Percentiles rank a stretch among this genome's conserved stretches.
phyloP scores from a whole-genome alignment of 2,329 filamentous ascomycete genomes.

The Talaromyces sp. region DNA sequence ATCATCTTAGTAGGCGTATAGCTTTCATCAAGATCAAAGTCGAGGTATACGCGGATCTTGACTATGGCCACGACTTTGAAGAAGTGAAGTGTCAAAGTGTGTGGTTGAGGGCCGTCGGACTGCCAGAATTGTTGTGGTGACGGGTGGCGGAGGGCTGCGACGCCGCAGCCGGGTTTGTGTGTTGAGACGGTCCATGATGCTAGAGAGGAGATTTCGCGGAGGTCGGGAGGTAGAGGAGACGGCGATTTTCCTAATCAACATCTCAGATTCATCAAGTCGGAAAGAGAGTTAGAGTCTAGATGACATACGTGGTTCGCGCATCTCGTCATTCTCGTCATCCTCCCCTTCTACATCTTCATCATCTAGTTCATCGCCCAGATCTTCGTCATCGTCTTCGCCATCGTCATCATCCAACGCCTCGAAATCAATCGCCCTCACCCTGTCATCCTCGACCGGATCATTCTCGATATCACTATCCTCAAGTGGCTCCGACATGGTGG shows the following conservation, averaged over 20 bases:
- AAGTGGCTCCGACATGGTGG: conserved; percentile 5
- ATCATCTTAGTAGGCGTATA: conserved; percentile 94
- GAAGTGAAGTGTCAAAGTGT: conserved; percentile 63
- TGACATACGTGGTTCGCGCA: conserved; percentile 33
- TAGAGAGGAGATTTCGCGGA: conserved; percentile 62
- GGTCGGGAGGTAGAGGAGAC: conserved; percentile 38
- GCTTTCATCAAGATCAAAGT: conserved; percentile 89
- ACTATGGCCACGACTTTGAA: conserved; percentile 52
- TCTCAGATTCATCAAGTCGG: neutral
- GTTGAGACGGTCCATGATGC: conserved; percentile 65
- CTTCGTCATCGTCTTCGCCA: conserved; percentile 33
- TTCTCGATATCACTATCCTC: conserved; percentile 18
- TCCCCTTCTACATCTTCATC: conserved; percentile 22
- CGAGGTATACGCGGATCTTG: conserved; percentile 60
- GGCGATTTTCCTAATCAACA: conserved; percentile 30
- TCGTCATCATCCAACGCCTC: conserved; percentile 21
- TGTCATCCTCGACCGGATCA: conserved; percentile 14
- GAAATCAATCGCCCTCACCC: conserved; percentile 14
- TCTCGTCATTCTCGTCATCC: conserved; percentile 23
- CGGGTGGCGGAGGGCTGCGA: conserved; percentile 57
- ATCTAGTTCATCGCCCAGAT: conserved; percentile 27
- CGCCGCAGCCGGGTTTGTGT: conserved; percentile 60
- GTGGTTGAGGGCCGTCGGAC: conserved; percentile 63
- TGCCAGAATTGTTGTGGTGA: conserved; percentile 61
- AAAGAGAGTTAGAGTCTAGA: no score